A percentile compares a stretch with the other conserved stretches of the same genome.
phyloP scores from a whole-genome alignment of 2,329 filamentous ascomycete species.

The Madurella mycetomatis region DNA sequence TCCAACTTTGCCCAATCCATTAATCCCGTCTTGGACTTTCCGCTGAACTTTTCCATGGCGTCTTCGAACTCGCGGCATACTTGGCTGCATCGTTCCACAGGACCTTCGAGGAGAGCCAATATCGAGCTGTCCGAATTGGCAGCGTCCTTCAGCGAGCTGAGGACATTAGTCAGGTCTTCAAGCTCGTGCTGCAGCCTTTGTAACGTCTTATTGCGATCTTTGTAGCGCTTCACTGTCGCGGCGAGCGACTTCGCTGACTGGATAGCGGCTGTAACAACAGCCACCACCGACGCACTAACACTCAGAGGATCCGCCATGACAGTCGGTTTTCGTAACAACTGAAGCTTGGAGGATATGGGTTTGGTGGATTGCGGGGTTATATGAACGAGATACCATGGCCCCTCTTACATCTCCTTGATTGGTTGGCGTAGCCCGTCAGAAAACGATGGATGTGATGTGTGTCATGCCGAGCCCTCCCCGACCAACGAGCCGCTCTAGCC shows the following conservation, averaged over 20 bases:
- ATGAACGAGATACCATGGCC: too few relatives aligned
- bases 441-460: too few relatives aligned
- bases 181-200: not conserved
- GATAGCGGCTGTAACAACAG: not conserved
- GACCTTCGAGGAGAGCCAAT: constrained; percentile 1
- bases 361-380: too few relatives aligned
- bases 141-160: not conserved
- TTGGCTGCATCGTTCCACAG: too few relatives aligned
- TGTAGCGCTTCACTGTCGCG: not conserved
- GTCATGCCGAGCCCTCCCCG: too few relatives aligned
- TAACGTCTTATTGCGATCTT: not conserved
- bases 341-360: not conserved
- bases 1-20: constrained; percentile 1
- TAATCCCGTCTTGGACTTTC: not conserved
- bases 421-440: too few relatives aligned
- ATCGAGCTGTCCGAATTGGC: not conserved
- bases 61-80: too few relatives aligned
- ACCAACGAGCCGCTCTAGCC: too few relatives aligned
- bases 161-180: not conserved
- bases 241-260: not conserved
- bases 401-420: too few relatives aligned
- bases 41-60: too few relatives aligned
- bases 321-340: not conserved
- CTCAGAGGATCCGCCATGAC: not conserved
- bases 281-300: not conserved